Evolutionary conservation across 495 filamentous ascomycete species (phyloP), one percentile per base, ranked within the genome.

Genomic region (Aspergillus indologenus): DNA sequence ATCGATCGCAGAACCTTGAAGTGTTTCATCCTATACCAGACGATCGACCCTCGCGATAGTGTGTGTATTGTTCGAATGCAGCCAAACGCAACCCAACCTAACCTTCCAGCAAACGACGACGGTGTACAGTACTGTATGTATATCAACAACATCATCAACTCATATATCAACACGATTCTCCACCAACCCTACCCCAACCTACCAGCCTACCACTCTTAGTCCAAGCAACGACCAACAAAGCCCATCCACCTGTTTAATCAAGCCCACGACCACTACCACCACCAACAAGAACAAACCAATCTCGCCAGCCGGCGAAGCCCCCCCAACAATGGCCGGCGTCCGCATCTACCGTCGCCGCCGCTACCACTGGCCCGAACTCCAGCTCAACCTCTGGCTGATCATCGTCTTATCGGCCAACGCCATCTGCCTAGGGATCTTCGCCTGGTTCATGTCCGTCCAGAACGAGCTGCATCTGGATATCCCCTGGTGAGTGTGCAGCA

Each of bases 301-400:
- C 21, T 5, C n/a, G 24, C 24, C 34, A 22, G 46, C 29, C 20
- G 20, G 19, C 58, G 11, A 61, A 46, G 53, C 43, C 40, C 46
- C 42, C 26, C 26, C 8, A 48, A 43, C 7, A 53, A 64, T 73
- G 68, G 59, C 67, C 14, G 61, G 64, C 22, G 51, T 51, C 48
- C 48, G 47, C 40, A 54, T 64, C 54, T 68, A 68, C 57, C 69
- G 51, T 19, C 78, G 85, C 31, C 84, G 88, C 60, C 84, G 83
- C 60, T 97, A 96, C 80, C 87, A 87, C 81, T 99, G 94, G 94
- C 95, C 95, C 2, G 90, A 95, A 65, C 75, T 89, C 56, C 90
- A 95, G 70, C 83, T 99, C 54, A 96, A 96, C 70, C 75, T 97
- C 63, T 96, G 95, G 90, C 87, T 95, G 62, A 80, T 98, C 61